Evolutionary conservation across 2,329 filamentous ascomycete species (phyloP).

Genomic region (Penicillium janthinellum): DNA sequence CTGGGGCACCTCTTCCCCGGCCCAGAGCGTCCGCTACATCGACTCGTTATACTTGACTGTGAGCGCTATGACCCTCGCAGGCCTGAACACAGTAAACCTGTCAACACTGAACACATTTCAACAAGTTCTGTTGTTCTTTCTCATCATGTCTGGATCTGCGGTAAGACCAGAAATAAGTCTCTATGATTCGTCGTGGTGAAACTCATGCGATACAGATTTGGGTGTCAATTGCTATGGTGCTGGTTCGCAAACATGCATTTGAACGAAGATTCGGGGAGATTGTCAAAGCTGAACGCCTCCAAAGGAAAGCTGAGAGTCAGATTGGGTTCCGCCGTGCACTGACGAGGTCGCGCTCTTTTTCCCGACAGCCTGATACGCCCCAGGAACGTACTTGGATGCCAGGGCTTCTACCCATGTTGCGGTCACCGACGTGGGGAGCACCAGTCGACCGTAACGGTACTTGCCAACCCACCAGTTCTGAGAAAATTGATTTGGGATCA

Average conservation of each 20-base stretch:
- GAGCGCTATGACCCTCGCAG: slow-evolving; percentile 53
- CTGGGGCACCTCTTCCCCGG: slow-evolving; percentile 50
- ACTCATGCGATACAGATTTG: slow-evolving; percentile 2
- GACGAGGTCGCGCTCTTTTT: not conserved
- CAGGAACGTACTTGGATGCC: not conserved
- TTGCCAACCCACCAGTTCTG: not conserved
- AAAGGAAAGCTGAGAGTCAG: not conserved
- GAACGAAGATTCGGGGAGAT: slow-evolving; percentile 4
- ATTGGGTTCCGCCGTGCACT: not conserved
- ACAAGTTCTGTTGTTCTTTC: slow-evolving; percentile 49
- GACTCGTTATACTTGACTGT: slow-evolving; percentile 51
- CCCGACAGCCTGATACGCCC: not conserved
- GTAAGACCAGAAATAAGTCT: not conserved
- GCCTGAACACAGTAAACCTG: slow-evolving; percentile 53
- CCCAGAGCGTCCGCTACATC: slow-evolving; percentile 46
- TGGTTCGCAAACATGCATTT: slow-evolving; percentile 1
- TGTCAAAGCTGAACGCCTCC: slow-evolving; percentile 2
- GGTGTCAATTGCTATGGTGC: slow-evolving; percentile 3
- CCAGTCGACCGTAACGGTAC: not conserved
- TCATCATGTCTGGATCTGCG: slow-evolving; percentile 51
- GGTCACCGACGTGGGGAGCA: not conserved
- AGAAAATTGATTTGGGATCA: not conserved
- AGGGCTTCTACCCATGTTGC: not conserved
- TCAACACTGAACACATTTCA: slow-evolving; percentile 52
- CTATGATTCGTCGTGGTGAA: not conserved